Percentiles rank a stretch among this genome's conserved stretches.
phyloP scores from a whole-genome alignment of 2,329 filamentous ascomycete genomes.

The Colletotrichum karsti region DNA sequence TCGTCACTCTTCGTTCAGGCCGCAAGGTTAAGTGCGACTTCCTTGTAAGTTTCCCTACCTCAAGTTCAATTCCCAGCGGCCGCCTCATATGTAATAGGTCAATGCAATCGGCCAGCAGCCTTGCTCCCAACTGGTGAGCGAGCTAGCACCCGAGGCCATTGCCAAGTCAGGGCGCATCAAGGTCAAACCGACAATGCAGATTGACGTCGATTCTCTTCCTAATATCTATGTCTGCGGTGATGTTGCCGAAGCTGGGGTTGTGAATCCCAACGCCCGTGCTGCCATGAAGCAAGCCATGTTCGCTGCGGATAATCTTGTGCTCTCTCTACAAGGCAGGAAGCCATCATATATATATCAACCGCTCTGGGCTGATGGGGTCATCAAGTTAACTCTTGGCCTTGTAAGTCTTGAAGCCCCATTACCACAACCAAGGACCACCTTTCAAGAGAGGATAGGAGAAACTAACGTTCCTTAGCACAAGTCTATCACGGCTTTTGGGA shows the following conservation, averaged over 20 bases:
- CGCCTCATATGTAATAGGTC: conserved; percentile 48
- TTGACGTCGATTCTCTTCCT: conserved; percentile 54
- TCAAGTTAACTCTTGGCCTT: conserved; percentile 63
- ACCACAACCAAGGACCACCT: not conserved
- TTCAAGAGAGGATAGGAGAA: no score
- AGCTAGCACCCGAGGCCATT: conserved; percentile 53
- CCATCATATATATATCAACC: conserved; percentile 49
- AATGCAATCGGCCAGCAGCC: conserved; percentile 68
- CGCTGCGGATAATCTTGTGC: conserved; percentile 63
- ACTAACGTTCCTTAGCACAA: conserved; percentile 46
- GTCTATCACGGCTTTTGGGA: conserved; percentile 51
- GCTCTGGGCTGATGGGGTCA: conserved; percentile 56
- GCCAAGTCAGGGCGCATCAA: conserved; percentile 57
- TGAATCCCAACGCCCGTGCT: conserved; percentile 63
- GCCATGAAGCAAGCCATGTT: conserved; percentile 61
- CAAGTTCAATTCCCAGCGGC: not conserved
- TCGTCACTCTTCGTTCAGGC: conserved; percentile 55
- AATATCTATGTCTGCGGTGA: conserved; percentile 73
- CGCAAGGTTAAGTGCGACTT: conserved; percentile 57
- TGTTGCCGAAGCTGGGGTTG: conserved; percentile 60
- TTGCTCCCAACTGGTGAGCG: conserved; percentile 56
- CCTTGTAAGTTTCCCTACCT: conserved; percentile 48
- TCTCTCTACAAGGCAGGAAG: conserved; percentile 49
- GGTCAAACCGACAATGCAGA: conserved; percentile 65
- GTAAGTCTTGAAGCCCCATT: conserved; percentile 41